These are phyloP conservation scores for Mycena latifolia DNA, from an alignment of 768 basidiomycete genomes.

Conservation along the genomic window DNA sequence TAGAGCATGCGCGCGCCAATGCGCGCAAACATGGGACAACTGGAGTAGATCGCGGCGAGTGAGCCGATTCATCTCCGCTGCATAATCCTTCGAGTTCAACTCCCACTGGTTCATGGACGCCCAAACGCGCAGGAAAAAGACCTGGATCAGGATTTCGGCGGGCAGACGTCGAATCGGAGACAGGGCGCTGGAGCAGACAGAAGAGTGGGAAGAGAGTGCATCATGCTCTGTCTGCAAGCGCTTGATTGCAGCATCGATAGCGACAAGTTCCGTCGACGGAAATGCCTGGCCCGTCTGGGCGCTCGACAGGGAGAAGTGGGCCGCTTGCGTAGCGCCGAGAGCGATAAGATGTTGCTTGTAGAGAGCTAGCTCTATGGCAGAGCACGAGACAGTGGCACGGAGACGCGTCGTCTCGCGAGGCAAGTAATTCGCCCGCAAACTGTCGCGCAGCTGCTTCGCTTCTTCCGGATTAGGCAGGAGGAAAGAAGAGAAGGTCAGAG, in stretches of 20 bases:
- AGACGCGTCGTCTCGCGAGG: slow-evolving; percentile 23
- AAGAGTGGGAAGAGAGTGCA: not conserved
- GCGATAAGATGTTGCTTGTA: slow-evolving; percentile 1
- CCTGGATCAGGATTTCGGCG: slow-evolving; percentile 20
- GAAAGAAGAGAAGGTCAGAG: not conserved
- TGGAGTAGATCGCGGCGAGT: slow-evolving; percentile 10
- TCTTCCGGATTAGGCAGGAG: slow-evolving; percentile 9
- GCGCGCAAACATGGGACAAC: slow-evolving; percentile 20
- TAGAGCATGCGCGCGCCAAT: slow-evolving; percentile 19
- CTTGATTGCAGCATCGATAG: not conserved
- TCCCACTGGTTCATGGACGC: not conserved
- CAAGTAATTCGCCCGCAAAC: slow-evolving; percentile 8
- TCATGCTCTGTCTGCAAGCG: slow-evolving; percentile 4
- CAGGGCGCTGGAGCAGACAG: slow-evolving; percentile 18
- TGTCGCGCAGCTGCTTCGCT: not conserved
- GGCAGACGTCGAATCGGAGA: slow-evolving; percentile 27
- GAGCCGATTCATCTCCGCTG: slow-evolving; percentile 22
- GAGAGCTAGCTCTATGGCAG: not conserved
- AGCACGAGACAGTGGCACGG: slow-evolving; percentile 1
- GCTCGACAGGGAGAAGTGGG: not conserved
- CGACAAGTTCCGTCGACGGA: not conserved
- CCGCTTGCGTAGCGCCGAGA: not conserved
- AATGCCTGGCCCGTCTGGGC: not conserved
- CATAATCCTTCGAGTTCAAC: slow-evolving; percentile 18
- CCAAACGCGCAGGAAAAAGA: slow-evolving; percentile 14